phyloP scores from a whole-genome alignment of 225 moss, liverwort and hornwort species.

The Marchantia polymorpha region DNA sequence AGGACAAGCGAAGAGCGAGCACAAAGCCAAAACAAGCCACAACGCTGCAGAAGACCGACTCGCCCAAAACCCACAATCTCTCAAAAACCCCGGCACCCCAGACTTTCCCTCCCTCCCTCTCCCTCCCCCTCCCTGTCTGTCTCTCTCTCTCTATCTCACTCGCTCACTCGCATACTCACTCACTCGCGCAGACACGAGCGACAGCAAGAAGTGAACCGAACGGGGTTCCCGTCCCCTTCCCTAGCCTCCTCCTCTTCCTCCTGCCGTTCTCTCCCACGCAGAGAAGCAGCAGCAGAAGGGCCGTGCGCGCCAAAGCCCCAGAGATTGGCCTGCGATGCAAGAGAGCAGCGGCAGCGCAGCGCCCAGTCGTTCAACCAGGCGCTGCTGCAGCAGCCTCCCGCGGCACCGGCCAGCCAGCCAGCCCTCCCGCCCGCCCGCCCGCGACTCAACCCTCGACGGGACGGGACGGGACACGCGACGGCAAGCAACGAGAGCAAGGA shows the following conservation, averaged over 20 bases:
- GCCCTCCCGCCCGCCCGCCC: neutral
- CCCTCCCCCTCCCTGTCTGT: neutral
- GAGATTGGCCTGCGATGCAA: neutral
- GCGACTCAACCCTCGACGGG: neutral
- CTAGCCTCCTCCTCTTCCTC: neutral
- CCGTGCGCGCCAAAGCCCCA: slow-evolving; percentile 21
- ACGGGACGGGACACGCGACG: neutral
- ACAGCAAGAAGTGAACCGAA: slow-evolving; percentile 18
- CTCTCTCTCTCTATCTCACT: no score
- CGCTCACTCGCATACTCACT: no score
- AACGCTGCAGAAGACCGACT: neutral
- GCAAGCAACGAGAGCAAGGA: no score
- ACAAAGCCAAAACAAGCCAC: no score
- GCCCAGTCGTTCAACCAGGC: no score
- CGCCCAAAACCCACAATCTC: slow-evolving; percentile 31
- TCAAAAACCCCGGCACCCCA: slow-evolving; percentile 33
- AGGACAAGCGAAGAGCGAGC: neutral
- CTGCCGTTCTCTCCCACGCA: slow-evolving; percentile 6
- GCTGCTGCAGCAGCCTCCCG: neutral
- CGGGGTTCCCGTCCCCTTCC: neutral
- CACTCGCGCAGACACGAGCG: neutral
- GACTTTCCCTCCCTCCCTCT: neutral
- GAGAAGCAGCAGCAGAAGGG: slow-evolving; percentile 9
- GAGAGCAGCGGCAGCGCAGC: neutral
- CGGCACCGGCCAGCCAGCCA: no score